Conservation (phyloP, 1,284 basidiomycete genomes). For the Porphyrellus sp. region DNA sequence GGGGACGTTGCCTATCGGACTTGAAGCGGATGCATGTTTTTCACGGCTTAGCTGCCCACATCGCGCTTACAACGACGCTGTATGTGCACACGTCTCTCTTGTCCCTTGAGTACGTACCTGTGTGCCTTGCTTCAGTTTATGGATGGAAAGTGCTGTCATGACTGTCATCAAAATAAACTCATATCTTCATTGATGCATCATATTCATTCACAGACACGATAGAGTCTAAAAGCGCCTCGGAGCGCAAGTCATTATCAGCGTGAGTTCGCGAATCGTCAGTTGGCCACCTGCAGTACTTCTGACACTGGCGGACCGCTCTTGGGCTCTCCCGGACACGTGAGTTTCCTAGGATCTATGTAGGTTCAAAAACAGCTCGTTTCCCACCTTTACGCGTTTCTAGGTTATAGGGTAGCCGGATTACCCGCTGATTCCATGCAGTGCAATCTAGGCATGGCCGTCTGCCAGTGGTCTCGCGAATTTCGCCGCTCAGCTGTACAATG, state of each 20-base stretch:
- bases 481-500: conserved; percentile 2
- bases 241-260: not conserved
- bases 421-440: conserved; percentile 1
- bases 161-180: no score
- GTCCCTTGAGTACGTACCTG: conserved; percentile 5
- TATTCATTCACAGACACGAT: no score
- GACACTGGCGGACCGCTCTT: not conserved
- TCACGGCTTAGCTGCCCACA: conserved; percentile 4
- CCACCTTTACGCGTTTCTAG: conserved; percentile 16
- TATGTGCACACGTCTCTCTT: conserved; percentile 11
- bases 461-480: conserved; percentile 5
- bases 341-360: not conserved
- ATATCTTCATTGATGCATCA: no score
- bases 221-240: not conserved
- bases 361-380: conserved; percentile 5
- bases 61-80: not conserved
- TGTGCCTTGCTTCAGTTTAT: conserved; percentile 12
- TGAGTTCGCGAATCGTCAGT: not conserved
- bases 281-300: not conserved
- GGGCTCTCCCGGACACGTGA: conserved; percentile 1
- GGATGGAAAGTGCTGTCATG: conserved; percentile 7
- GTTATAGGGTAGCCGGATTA: conserved; percentile 12
- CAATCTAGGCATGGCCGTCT: not conserved
- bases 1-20: conserved; percentile 7
- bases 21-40: conserved; percentile 5